Base-by-base conservation (phyloP, 139 green algal species). In the Coccomyxa sp. region DNA sequence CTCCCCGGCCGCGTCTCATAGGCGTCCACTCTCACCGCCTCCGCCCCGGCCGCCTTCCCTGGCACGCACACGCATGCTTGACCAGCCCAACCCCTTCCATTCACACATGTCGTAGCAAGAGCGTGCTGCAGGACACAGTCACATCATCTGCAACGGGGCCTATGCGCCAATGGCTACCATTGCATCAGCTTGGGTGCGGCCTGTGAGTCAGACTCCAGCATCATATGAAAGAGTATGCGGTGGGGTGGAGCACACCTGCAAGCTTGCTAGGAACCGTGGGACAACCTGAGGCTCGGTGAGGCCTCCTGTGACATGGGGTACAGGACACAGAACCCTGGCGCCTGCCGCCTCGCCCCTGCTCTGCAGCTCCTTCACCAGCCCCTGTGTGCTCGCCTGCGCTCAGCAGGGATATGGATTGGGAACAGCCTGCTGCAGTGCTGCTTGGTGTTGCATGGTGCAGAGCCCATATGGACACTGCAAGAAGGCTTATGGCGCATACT, bases 271-370 rank as follows among this genome's bases (percentile, higher is more conserved):
- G 81, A 95, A 95, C 27, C 82, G 77, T 0, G 91, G 90, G 35
- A 95, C 89, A 12, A 95, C 83, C 2, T 80, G 82, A 0, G 91
- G 91, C 87, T 95, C 91, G 6, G 75, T 68, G 64, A 95, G 84
- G 18, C 85, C 86, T 4, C 84, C 87, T 87, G 81, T 34, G 2
- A 95, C 90, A 9, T 79, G 37, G n/a, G 91, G 91, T 64, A 94
- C 89, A 34, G 89, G 90, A 71, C 89, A 94, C 54, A 95, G 83
- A 77, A 93, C 82, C 0, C 76, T 68, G 6, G 86, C 79, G 1
- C 84, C 86, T n/a, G 64, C 24, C 29, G 82, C 79, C 68, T 86
- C 79, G 27, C 86, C 83, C 31, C 81, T 68, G 9, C 9, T 9
- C 39, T 72, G 73, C 73, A 94, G 84, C 84, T 91, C 89, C 54